Conservation (phyloP, 2,329 filamentous ascomycete genomes). For the Aspergillus sp. region DNA sequence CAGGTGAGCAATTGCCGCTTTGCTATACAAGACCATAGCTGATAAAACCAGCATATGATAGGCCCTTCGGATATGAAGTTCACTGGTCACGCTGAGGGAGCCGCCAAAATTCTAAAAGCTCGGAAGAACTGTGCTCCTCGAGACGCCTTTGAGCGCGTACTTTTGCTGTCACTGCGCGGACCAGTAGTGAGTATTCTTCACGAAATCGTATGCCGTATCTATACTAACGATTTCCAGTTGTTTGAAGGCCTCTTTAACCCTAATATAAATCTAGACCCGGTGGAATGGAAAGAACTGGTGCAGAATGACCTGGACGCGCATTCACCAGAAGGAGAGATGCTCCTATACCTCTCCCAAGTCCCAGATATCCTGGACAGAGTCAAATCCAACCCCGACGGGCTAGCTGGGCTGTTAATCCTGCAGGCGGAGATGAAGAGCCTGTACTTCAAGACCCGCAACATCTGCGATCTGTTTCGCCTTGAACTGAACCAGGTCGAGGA, state of each 20-base stretch:
- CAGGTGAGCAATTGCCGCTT: conserved; percentile 14
- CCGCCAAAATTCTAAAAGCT: conserved; percentile 35
- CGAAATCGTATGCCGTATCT: not conserved
- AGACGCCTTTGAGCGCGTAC: conserved; percentile 34
- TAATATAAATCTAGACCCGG: conserved; percentile 29
- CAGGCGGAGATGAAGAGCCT: conserved; percentile 22
- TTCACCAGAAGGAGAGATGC: conserved; percentile 30
- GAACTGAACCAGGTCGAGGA: conserved; percentile 15
- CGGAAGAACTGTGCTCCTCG: conserved; percentile 29
- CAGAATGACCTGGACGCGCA: conserved; percentile 28
- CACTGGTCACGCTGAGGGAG: conserved; percentile 36
- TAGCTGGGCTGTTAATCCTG: conserved; percentile 11
- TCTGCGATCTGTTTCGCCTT: conserved; percentile 16
- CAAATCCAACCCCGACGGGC: conserved; percentile 11
- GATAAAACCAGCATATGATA: not conserved
- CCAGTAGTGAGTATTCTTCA: conserved; percentile 28
- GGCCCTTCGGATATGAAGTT: not conserved
- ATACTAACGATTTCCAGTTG: conserved; percentile 20
- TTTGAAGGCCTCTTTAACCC: conserved; percentile 38
- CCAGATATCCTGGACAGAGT: conserved; percentile 31
- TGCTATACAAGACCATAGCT: not conserved
- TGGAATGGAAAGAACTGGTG: conserved; percentile 37
- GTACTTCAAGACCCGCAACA: conserved; percentile 23
- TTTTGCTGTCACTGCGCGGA: conserved; percentile 36
- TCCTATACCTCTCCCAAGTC: conserved; percentile 30